Evolutionary conservation across 768 basidiomycete genomes (phyloP).

Genomic region (Macrolepiota fuliginosa): DNA sequence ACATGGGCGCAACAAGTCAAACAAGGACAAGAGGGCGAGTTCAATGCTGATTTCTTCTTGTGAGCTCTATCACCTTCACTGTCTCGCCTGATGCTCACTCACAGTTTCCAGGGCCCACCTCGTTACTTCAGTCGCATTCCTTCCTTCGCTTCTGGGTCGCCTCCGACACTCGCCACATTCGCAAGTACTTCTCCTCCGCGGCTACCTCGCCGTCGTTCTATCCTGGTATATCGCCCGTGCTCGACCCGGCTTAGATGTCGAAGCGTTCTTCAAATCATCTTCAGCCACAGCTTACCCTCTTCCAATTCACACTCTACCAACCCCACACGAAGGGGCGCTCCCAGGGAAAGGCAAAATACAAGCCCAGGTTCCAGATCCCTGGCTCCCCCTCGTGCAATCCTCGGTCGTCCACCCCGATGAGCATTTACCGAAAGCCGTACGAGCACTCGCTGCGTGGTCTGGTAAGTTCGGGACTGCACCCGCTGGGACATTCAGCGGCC

Average conservation of each 20-base stretch:
- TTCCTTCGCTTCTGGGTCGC: conserved; percentile 44
- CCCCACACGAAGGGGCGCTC: conserved; percentile 21
- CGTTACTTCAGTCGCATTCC: conserved; percentile 63
- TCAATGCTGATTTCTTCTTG: conserved; percentile 61
- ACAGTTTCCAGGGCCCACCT: conserved; percentile 50
- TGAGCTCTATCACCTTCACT: conserved; percentile 29
- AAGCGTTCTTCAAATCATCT: conserved; percentile 39
- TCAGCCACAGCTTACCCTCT: conserved; percentile 20
- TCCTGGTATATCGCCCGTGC: conserved; percentile 58
- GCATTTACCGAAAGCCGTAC: conserved; percentile 35
- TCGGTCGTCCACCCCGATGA: conserved; percentile 59
- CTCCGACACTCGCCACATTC: conserved; percentile 34
- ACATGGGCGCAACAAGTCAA: conserved; percentile 25
- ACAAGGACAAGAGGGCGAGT: conserved; percentile 27
- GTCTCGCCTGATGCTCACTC: conserved; percentile 26
- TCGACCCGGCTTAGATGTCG: conserved; percentile 46
- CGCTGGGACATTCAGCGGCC: conserved; percentile 37
- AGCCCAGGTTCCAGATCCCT: conserved; percentile 48
- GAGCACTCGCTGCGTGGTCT: conserved; percentile 31
- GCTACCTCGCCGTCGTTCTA: conserved; percentile 52
- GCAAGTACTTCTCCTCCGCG: conserved; percentile 51
- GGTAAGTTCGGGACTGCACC: conserved; percentile 19
- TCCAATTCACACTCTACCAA: conserved; percentile 17
- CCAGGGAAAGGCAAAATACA: conserved; percentile 30
- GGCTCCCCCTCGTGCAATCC: conserved; percentile 54